Conservation (phyloP, 2,329 filamentous ascomycete genomes). For the Neofusicoccum laricinum region DNA sequence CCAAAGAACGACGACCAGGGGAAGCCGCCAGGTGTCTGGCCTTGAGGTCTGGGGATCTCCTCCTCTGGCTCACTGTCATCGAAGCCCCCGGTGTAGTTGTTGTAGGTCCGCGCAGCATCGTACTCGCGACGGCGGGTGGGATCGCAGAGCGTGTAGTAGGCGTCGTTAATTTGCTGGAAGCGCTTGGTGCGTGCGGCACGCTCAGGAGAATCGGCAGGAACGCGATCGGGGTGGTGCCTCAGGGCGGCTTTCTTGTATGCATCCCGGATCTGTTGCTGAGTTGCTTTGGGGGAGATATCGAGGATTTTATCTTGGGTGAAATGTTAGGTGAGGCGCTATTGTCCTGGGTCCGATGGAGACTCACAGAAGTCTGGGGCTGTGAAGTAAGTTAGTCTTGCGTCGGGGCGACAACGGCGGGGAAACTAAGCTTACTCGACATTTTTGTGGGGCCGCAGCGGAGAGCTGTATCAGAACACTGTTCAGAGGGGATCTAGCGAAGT, state of each 20-base stretch:
- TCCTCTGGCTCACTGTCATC: constrained; percentile 49
- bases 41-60: constrained; percentile 41
- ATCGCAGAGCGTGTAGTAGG: constrained; percentile 89
- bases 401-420: background rate
- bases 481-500: background rate
- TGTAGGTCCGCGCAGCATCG: constrained; percentile 67
- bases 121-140: constrained; percentile 74
- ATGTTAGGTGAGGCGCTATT: background rate
- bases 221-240: constrained; percentile 90
- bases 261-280: constrained; percentile 79
- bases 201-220: constrained; percentile 79
- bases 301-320: constrained; percentile 65
- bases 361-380: constrained; percentile 33
- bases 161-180: constrained; percentile 90
- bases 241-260: constrained; percentile 87
- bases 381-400: constrained; percentile 13
- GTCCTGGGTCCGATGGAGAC: background rate
- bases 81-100: constrained; percentile 41
- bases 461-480: background rate
- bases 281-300: constrained; percentile 69
- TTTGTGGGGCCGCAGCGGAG: background rate
- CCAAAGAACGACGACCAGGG: constrained; percentile 74
- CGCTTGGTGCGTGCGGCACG: constrained; percentile 76
- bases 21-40: constrained; percentile 44
- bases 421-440: constrained; percentile 18